Evolutionary conservation across 192 early-diverging fungal species (phyloP).

Genomic region (Coemansia sp.): DNA sequence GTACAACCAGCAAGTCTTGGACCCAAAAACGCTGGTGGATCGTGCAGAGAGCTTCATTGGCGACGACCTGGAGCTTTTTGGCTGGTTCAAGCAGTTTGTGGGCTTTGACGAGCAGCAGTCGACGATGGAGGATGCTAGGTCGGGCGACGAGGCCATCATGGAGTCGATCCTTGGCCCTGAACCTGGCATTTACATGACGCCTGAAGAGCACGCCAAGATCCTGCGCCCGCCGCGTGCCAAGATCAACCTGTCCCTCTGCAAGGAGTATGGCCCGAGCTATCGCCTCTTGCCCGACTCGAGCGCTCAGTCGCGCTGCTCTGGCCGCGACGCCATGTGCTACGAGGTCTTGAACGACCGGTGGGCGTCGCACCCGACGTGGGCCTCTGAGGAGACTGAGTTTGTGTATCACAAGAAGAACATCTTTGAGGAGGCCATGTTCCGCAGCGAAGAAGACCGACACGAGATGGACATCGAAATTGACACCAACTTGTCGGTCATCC

Average conservation of each 20-base stretch:
- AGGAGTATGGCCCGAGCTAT: conserved; percentile 57
- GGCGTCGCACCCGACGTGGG: conserved; percentile 91
- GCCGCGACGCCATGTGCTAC: conserved; percentile 87
- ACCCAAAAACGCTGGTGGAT: conserved; percentile 81
- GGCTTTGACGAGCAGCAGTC: conserved; percentile 57
- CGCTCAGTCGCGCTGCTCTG: conserved; percentile 72
- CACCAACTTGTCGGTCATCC: conserved; percentile 88
- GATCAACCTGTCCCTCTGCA: conserved; percentile 33
- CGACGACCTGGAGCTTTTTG: conserved; percentile 82
- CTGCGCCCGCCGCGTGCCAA: conserved; percentile 45
- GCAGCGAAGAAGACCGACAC: conserved; percentile 95
- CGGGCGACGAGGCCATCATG: conserved; percentile 46
- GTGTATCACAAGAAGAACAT: conserved; percentile 88
- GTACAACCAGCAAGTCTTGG: conserved; percentile 92
- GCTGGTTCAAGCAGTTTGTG: conserved; percentile 87
- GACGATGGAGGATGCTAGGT: conserved; percentile 44
- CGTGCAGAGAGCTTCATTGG: conserved; percentile 84
- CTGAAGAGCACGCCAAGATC: conserved; percentile 52
- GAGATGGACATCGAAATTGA: conserved; percentile 99
- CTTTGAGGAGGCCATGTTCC: conserved; percentile 93
- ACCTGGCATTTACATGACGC: conserved; percentile 36
- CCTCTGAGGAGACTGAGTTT: conserved; percentile 90
- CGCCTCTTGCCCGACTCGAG: conserved; percentile 53
- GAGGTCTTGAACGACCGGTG: conserved; percentile 98
- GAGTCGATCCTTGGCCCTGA: conserved; percentile 49